Conservation (phyloP, 78 protist species). For the Planoprotostelium fungivorum region DNA sequence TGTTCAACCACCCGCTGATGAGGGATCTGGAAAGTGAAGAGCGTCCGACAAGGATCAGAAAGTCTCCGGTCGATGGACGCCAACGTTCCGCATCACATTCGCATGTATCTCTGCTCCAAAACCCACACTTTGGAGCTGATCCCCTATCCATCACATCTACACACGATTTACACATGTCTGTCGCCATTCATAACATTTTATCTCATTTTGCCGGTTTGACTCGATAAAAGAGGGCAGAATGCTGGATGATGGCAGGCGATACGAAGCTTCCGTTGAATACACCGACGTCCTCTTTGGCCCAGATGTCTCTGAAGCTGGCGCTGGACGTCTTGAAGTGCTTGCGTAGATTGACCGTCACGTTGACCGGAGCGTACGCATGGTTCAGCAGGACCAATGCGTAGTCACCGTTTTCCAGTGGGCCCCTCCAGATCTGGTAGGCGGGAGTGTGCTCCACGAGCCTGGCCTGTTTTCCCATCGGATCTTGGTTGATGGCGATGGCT, state of each 20-base stretch:
- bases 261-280: neutral
- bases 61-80: too few relatives aligned
- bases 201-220: too few relatives aligned
- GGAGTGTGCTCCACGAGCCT: neutral
- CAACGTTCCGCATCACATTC: too few relatives aligned
- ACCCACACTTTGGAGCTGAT: too few relatives aligned
- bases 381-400: neutral
- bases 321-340: neutral
- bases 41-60: too few relatives aligned
- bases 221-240: neutral
- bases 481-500: constrained; percentile 66
- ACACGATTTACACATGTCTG: too few relatives aligned
- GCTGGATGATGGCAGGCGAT: neutral
- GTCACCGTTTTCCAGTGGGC: neutral
- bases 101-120: too few relatives aligned
- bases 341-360: neutral
- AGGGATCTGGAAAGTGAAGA: too few relatives aligned
- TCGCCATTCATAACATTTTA: too few relatives aligned
- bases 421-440: neutral
- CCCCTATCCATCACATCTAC: too few relatives aligned
- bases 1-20: too few relatives aligned
- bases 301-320: neutral
- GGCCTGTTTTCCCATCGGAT: constrained; percentile 68
- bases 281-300: neutral
- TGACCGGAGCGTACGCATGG: neutral